Evolutionary conservation across 1,284 basidiomycete genomes (phyloP), one percentile per base, ranked within the genome.

Genomic region (Apiotrichum domesticum): DNA sequence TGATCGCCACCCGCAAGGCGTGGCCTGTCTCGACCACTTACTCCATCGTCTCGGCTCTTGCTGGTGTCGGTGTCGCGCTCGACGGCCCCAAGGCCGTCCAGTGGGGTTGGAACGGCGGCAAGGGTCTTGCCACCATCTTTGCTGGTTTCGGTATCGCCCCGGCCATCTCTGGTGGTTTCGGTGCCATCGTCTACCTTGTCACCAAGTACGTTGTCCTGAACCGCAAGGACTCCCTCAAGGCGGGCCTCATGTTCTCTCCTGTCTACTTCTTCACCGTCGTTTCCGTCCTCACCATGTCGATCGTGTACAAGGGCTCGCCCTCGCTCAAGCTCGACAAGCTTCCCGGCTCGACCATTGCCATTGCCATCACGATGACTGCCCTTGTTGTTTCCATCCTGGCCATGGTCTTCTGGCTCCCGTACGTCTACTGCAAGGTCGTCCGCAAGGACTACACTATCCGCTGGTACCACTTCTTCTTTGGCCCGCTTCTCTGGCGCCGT

Each of bases 331-430:
- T 80, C 48, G 69, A 76, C 49, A 65, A 76, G 56, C 66, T 76
- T 0, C 49, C 66, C 7, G 47, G 61, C 2, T 66, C 66, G 9
- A 76, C 77, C 34, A 69, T 75, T 35, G 77, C 76, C 4, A 72
- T 73, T 2, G 79, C 78, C 33, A 78, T 80, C 54, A 62, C 79
- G 49, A 67, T 77, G 8, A 78, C 79, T 11, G 76, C 68, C 2
- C 56, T 73, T 3, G 79, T 77, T 42, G 63, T 80, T 39, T 61
- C 74, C 15, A 47, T 73, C 42, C 65, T 80, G 10, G 69, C 79
- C 4, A 52, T 74, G 51, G 21, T 81, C 57, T 81, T 80, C 70
- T 80, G 78, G 77, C 51, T 80, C 2, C 80, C 80, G 4, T 81
- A 70, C 67, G 79, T 80, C 52, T 68, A 78, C 69, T 59, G 61